Base-by-base conservation (phyloP, 495 filamentous ascomycete genomes). In the Penicillium egyptiacum region DNA sequence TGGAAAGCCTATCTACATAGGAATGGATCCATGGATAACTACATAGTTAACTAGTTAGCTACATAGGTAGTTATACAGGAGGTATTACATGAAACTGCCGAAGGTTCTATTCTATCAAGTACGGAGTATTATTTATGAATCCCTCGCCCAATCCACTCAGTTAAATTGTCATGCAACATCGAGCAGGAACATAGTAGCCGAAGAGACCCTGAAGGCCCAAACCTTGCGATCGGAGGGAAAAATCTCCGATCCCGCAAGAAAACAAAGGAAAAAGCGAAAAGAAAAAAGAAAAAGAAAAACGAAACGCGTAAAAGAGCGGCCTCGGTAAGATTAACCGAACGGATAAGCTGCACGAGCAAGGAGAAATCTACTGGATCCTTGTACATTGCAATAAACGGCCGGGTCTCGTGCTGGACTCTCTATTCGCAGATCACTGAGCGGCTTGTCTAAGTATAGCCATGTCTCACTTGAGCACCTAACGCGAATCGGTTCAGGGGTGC, bases 131-230 rank as follows among this genome's bases (percentile, higher is more conserved):
- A 9, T 41, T 22, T 28, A 28, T 28, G 26, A 8, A 28, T 28
- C n/a, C 46, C 46, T 50, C 28, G 35, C 8, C 35, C n/a, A 39
- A 17, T 23, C 31, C 19, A 17, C 42, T 7, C 8, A 53, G 49
- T 42, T 55, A 48, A 49, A 62, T 53, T 57, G 28, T 54, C 54
- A 63, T 66, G 60, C 58, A 60, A 61, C 61, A 44, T 59, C 50
- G 28, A 56, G 44, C 30, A 56, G 37, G 51, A 35, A 20, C 23
- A 48, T 30, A 47, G 19, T 63, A 63, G 46, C 60, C 63, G 63
- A 66, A 66, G 63, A 63, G 52, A 52, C 10, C 30, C 30, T 33
- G 30, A 33, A 12, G 30, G 10, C 2, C 10, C 30, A 33, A 33
- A 10, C 30, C 52, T 49, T 56, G 30, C 47, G 49, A 59, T 59